Evolutionary conservation across 2,329 filamentous ascomycete genomes (phyloP).

Genomic region (Diplodia corticola): DNA sequence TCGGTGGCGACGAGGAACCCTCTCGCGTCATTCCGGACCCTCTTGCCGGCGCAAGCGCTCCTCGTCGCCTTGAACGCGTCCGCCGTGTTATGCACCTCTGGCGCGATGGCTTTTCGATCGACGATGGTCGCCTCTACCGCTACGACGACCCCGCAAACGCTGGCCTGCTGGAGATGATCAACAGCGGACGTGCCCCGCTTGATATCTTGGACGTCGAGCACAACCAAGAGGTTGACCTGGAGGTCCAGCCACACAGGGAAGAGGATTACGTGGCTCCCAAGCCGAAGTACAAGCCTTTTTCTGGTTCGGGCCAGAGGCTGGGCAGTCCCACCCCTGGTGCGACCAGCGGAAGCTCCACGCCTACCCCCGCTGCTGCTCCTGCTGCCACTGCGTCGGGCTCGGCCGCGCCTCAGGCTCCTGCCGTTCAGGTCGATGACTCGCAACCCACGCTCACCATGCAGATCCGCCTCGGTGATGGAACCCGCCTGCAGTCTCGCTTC

Average conservation of each 20-base stretch:
- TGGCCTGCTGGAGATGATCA: constrained; percentile 71
- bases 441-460: constrained; percentile 70
- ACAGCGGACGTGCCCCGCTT: constrained; percentile 72
- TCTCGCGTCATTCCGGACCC: constrained; percentile 69
- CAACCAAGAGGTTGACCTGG: constrained; percentile 76
- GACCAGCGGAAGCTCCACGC: constrained; percentile 40
- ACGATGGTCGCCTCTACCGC: constrained; percentile 74
- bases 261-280: constrained; percentile 73
- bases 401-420: constrained; percentile 29
- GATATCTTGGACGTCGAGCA: constrained; percentile 75
- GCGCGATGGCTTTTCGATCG: constrained; percentile 82
- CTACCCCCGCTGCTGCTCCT: constrained; percentile 35
- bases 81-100: constrained; percentile 75
- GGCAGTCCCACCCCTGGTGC: constrained; percentile 74
- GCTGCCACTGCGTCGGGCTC: constrained; percentile 33
- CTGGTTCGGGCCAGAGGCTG: constrained; percentile 69
- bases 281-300: constrained; percentile 74
- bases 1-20: constrained; percentile 74
- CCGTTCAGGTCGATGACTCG: constrained; percentile 61
- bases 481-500: constrained; percentile 75
- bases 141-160: constrained; percentile 79
- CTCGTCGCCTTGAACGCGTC: constrained; percentile 52
- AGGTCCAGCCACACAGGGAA: constrained; percentile 70
- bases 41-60: constrained; percentile 33
- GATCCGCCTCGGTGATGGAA: constrained; percentile 76